Base-by-base conservation (phyloP, 2,329 filamentous ascomycete genomes). In the Epichloe aotearoae region DNA sequence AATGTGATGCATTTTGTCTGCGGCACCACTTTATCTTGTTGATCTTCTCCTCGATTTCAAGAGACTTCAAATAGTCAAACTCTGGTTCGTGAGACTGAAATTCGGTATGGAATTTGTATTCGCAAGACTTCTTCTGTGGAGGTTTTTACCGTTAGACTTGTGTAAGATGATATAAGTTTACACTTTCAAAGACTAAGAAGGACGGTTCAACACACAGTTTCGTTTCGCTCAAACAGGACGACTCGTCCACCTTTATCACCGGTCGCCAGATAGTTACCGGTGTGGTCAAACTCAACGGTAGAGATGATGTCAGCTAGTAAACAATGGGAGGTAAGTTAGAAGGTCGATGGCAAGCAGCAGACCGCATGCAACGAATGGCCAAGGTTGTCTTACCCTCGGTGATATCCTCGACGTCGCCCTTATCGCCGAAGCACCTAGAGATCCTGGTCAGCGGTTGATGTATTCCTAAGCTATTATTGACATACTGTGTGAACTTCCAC, bases 11-110 rank as follows among this genome's bases (percentile, higher is more conserved):
- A 76, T 98, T 98, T 72, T 97, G 91, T 71, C 93, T 84, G 65
- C 86, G 84, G 70, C 93, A 98, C 93, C 93, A 98, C 71, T 97
- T 98, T 74, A 98, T 98, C 77, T 98, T 98, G 79, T 98, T 98
- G 79, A 98, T 98, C 75, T 98, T 98, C 72, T 98, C 93, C 77
- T 98, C 93, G 65, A 98, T 98, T 72, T 98, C 93, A 61, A 98
- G 79, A 36, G 93, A 98, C 73, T 98, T 98, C 58, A 98, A 81
- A 69, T 98, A 98, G 70, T 98, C 93, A 70, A 98, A 98, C 71
- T 98, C 93, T 56, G 93, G 93, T 68, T 98, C 93, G 73, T 98
- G 93, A 61, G 93, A 98, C 74, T 98, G 93, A 63, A 98, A 98
- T 67, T 98, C 93, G 68, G 93, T 98, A 70, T 98, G 93, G 69